Evolutionary conservation across 805 yeast genomes (phyloP).

Genomic region (Naumovozyma dairenensis): DNA sequence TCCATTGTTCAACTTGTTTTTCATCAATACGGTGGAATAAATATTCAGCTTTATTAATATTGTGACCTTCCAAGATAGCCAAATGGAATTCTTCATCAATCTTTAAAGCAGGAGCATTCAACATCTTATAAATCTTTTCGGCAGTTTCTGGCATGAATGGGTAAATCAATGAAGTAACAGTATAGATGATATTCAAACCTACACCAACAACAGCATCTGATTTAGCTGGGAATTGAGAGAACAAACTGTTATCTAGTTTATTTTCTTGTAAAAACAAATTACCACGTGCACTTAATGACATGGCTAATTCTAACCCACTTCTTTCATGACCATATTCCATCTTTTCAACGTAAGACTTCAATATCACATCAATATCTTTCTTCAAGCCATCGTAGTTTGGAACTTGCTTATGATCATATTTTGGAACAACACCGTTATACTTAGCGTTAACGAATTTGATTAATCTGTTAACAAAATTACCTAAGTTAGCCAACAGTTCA

Average conservation of each 20-base stretch:
- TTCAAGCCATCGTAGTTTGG: slow-evolving; percentile 38
- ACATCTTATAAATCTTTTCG: slow-evolving; percentile 57
- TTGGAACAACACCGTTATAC: slow-evolving; percentile 83
- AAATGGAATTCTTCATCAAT: slow-evolving; percentile 70
- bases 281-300: slow-evolving; percentile 87
- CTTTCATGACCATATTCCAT: slow-evolving; percentile 77
- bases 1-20: slow-evolving; percentile 78
- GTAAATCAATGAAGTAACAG: slow-evolving; percentile 68
- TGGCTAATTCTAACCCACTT: slow-evolving; percentile 83
- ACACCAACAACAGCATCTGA: slow-evolving; percentile 90
- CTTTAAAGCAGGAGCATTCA: slow-evolving; percentile 70
- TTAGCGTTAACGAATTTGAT: slow-evolving; percentile 84
- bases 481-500: slow-evolving; percentile 89
- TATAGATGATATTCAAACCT: slow-evolving; percentile 79
- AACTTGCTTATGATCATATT: slow-evolving; percentile 40
- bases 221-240: slow-evolving; percentile 61
- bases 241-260: slow-evolving; percentile 82
- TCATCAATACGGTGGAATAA: slow-evolving; percentile 89
- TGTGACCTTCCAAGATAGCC: slow-evolving; percentile 68
- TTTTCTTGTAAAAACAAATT: slow-evolving; percentile 93
- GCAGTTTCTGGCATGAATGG: slow-evolving; percentile 91
- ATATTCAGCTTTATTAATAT: slow-evolving; percentile 84
- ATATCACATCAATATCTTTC: slow-evolving; percentile 51
- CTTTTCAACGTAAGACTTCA: slow-evolving; percentile 52
- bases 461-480: slow-evolving; percentile 92